Evolutionary conservation across 2,329 filamentous ascomycete species (phyloP), one percentile per base, ranked within the genome.

Genomic region (Sarocladium brachiariae): DNA sequence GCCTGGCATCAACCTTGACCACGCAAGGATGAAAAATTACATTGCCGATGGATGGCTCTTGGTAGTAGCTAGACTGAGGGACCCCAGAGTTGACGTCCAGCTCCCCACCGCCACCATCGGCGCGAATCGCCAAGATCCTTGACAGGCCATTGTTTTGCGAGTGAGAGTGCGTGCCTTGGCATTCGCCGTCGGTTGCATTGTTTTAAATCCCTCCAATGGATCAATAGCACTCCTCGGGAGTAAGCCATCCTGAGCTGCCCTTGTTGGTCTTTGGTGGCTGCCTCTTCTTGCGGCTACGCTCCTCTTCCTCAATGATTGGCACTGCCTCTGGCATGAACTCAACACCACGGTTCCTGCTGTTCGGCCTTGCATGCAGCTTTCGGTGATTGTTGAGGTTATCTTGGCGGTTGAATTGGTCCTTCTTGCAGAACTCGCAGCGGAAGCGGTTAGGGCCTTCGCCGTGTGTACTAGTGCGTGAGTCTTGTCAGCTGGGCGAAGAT

Each of bases 311-410:
- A 43, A 69, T 68, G n/a, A 70, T 60, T 19, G 67, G 61, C 18
- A 70, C 67, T 6, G 67, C 66, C 2, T 64, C 67, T 2, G 67
- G 65, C 51, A 69, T 70, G 52, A 65, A 70, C 55, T 69, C 66
- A 30, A 70, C 67, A 6, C 67, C 66, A 24, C 67, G 64, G 50
- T 69, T 70, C 45, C 65, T 62, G 59, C 57, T 65, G 56, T 69
- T 70, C 50, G 68, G 65, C 6, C 66, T 57, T 18, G 66, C 65
- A 41, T 70, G 68, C 8, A 70, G 58, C 61, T 69, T 70, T 58
- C 68, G 66, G 57, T 70, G 68, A 53, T 69, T 68, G 59, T 70
- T 69, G 30, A 70, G 65, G 56, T 70, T 70, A 54, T 70, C 67
- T 51, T 66, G 65, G 37, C 68, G 60, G 58, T 70, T 70, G 59